Evolutionary conservation across 495 filamentous ascomycete genomes (phyloP).

Genomic region (Trichoderma virens): DNA sequence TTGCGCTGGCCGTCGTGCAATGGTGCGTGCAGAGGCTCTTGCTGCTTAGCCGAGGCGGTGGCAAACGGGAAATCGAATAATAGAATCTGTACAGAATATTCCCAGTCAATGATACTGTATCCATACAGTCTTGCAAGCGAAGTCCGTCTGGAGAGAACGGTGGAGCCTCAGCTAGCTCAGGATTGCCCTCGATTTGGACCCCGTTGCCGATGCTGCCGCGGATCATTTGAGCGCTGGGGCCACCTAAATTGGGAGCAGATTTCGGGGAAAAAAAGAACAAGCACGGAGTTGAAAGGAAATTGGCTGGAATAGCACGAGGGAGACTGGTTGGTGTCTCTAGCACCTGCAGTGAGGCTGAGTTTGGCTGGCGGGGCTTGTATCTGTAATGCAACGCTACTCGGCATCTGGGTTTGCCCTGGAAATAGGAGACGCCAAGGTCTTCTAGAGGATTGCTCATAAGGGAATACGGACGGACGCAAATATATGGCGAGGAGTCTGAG

Average conservation of each 20-base stretch:
- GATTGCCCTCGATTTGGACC: not conserved
- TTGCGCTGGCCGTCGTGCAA: not conserved
- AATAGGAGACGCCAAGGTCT: no score
- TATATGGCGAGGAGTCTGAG: no score
- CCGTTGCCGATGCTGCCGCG: slow-evolving; percentile 8
- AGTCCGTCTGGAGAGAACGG: not conserved
- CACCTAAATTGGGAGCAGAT: not conserved
- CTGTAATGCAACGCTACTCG: no score
- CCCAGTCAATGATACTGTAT: not conserved
- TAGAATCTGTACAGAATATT: not conserved
- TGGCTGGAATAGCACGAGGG: not conserved
- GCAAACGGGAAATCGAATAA: not conserved
- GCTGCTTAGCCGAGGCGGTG: not conserved
- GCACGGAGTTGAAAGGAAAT: no score
- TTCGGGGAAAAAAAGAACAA: not conserved
- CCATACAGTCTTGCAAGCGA: not conserved
- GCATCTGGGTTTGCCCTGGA: no score
- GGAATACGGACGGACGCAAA: no score
- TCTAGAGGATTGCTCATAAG: no score
- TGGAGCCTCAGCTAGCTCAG: not conserved
- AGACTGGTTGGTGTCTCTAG: no score
- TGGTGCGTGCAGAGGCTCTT: not conserved
- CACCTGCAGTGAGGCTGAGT: no score
- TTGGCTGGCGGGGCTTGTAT: no score
- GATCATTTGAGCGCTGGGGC: not conserved